Evolutionary conservation across 2,329 filamentous ascomycete species (phyloP), one percentile per base, ranked within the genome.

Genomic region (Botrytis cinerea): DNA sequence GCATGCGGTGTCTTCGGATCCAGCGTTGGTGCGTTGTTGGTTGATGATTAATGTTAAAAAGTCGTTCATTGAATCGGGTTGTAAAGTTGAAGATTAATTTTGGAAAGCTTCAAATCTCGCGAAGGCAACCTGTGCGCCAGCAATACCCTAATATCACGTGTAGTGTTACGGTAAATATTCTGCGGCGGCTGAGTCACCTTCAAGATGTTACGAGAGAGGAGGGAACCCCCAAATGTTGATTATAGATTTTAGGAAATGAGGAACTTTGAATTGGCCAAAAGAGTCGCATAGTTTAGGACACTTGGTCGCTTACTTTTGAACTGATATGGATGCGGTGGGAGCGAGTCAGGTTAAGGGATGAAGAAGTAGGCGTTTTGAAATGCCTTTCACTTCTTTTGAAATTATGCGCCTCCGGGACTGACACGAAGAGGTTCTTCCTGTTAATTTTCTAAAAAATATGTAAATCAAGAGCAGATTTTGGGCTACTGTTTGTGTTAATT

Each of bases 61-160:
- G 62, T 46, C 35, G 10, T 32, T 66, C 28, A 10, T 25, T 9
- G 32, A 66, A 32, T 48, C 2, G 62, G 20, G 9, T 64, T 64
- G 62, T 64, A 46, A 64, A 46, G 18, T 45, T 64, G n/a, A 45
- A 45, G 61, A 46, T 46, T 22, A 46, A 64, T 45, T 64, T 45
- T 64, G 10, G 62, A 32, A 32, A 28, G 9, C 62, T 64, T 64
- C 40, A 46, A 48, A 35, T 16, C 14, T 66, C 28, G 43, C 43
- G 6, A 48, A 64, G 40, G 40, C 28, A 22, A 64, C 25, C 4
- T 64, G 25, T 64, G 43, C n/a, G 20, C 28, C 10, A 48, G 48
- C 43, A 22, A 35, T 25, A 4, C 25, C 32, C 14, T 5, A 35
- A 25, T 8, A 18, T 46, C 62, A 66, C 62, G 43, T 66, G 62